Evolutionary conservation across 1,284 basidiomycete species (phyloP).

Genomic region (Apiotrichum sp.): DNA sequence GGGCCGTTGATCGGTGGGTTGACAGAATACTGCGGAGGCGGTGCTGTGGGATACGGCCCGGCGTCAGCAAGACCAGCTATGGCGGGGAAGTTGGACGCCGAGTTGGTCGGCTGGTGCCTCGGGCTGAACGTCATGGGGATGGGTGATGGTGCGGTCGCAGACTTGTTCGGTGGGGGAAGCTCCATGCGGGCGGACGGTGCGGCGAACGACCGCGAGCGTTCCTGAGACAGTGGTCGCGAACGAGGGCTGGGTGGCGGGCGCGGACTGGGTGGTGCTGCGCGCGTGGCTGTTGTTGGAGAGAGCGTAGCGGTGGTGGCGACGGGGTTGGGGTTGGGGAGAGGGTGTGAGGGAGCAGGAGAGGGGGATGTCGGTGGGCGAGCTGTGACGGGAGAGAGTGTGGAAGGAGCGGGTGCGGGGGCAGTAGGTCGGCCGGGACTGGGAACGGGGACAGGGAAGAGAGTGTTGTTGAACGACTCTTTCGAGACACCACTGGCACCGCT

Average conservation of each 20-base stretch:
- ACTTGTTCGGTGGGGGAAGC: constrained; percentile 1
- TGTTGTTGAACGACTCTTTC: background rate
- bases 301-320: background rate
- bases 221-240: background rate
- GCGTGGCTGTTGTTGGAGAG: background rate
- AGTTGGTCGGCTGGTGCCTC: constrained; percentile 28
- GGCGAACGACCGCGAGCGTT: background rate
- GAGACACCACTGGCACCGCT: background rate
- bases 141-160: constrained; percentile 3
- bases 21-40: background rate
- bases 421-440: background rate
- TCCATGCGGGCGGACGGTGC: background rate
- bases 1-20: background rate
- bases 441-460: background rate
- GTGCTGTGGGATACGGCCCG: constrained; percentile 32
- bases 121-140: constrained; percentile 3
- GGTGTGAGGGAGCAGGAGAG: background rate
- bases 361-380: too few relatives aligned
- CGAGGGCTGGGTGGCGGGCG: background rate
- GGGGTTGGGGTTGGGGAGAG: background rate
- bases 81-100: constrained; percentile 36
- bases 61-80: constrained; percentile 39
- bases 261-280: background rate
- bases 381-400: too few relatives aligned
- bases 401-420: too few relatives aligned